Evolutionary conservation across 2,329 filamentous ascomycete species (phyloP), one percentile per base, ranked within the genome.

Genomic region (Venturiaceae sp.): DNA sequence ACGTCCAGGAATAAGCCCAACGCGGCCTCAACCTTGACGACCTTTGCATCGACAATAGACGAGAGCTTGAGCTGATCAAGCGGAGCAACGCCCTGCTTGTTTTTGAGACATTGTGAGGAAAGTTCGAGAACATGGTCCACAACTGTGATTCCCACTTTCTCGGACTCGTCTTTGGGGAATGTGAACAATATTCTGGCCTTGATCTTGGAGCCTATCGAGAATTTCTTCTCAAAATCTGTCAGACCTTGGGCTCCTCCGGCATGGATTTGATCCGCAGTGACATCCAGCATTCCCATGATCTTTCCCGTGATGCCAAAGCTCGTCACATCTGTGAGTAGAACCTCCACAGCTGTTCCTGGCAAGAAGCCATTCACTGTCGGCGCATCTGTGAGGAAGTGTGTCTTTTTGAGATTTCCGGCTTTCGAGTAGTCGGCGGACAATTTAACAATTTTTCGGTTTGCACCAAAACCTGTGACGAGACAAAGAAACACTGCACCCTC

Each of bases 331-430:
- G 88, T 87, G 37, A 99, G 75, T 53, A 97, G 78, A 11, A 96
- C 79, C 64, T 96, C 91, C 36, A 91, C 90, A 5, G 87, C 85
- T n/a, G 90, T 94, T 63, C 94, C 95, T 1, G 95, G 94, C 6
- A 96, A 80, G 73, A 95, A 96, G 6, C 88, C 83, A 69, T 92
- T 90, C 67, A 99, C 88, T 0, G 89, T 95, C 8, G 90, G 90
- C 0, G 92, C 92, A 41, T 88, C 85, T 32, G 79, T 80, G 3
- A 95, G 79, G 59, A 80, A 82, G 67, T 84, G 83, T 52, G 84
- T 72, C 65, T 84, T 84, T 66, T 83, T 83, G 53, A 83, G 70
- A 64, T 84, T 88, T 34, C 84, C 87, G 19, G 90, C 76, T 65
- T 86, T 88, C 62, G 82, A 81, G 44, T 83, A 77, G 65, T 90